Evolutionary conservation across 2,329 filamentous ascomycete species (phyloP), one percentile per base, ranked within the genome.

Genomic region (Alternaria sp.): DNA sequence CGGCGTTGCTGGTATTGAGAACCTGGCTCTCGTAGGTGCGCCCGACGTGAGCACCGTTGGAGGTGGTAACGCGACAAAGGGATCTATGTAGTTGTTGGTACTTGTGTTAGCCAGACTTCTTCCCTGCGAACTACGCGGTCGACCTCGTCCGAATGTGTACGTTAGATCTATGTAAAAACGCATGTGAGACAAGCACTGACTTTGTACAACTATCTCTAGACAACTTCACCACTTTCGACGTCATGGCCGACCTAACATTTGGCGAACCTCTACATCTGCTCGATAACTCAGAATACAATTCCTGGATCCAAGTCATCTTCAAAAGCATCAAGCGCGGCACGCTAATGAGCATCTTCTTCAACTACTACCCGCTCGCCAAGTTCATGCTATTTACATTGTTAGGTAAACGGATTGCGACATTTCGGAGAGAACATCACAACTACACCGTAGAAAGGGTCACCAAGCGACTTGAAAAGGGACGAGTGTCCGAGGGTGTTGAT

Each of bases 1-100:
- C 72, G 87, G 87, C 1, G 66, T 89, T 54, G 84, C 86, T 2
- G 86, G 82, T 0, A 88, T 89, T 61, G 84, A 87, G 69, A 84
- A 87, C 57, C 66, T 89, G 67, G 85, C 85, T 6, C 67, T 79
- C 28, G 69, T 80, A 21, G 72, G 74, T 11, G 62, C 70, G 6
- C 71, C 72, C 4, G 70, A 69, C 58, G 61, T 59, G 12, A 54
- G 60, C n/a, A 65, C 13, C 3, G 54, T 69, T 28, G 54, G 55
- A n/a, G 54, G 57, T 13, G 66, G 65, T 12, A 73, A 74, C 50
- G 30, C 25, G 15, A 70, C 23, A 43, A 57, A 25, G 26, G 32
- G 49, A 10, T 21, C 21, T 8, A 6, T 10, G 21, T 54, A 52
- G 49, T 15, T 5, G 5, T 21, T 15, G 12, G 0, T 3, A 15